Conservation (phyloP, 2,329 filamentous ascomycete genomes). For the Diaporthe velutina region DNA sequence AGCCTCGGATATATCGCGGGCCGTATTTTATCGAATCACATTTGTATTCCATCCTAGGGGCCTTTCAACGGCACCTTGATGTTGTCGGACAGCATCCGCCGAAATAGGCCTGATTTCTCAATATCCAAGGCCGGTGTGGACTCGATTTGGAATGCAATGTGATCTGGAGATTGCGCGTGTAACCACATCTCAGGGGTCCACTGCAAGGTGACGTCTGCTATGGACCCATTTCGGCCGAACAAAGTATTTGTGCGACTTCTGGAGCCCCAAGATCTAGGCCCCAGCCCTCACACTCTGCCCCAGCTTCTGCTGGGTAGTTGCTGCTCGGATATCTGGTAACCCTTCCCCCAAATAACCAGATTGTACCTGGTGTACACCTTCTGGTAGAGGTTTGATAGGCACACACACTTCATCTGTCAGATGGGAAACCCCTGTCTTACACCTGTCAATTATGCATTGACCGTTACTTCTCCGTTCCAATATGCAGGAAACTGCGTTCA, state of each 20-base stretch:
- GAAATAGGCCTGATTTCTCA: not conserved
- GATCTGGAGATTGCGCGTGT: slow-evolving; percentile 36
- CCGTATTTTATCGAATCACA: slow-evolving; percentile 28
- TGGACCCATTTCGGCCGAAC: slow-evolving; percentile 18
- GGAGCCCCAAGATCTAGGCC: slow-evolving; percentile 15
- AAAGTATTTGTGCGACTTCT: slow-evolving; percentile 21
- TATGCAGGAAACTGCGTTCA: slow-evolving; percentile 26
- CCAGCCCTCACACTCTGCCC: not conserved
- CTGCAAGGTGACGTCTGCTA: slow-evolving; percentile 26
- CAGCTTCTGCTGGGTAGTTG: not conserved
- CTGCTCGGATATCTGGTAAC: slow-evolving; percentile 15
- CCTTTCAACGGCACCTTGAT: not conserved
- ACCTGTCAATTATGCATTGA: slow-evolving; percentile 35
- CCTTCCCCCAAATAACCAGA: not conserved
- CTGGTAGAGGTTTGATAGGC: slow-evolving; percentile 7
- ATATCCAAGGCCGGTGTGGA: slow-evolving; percentile 18
- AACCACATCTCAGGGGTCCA: slow-evolving; percentile 17
- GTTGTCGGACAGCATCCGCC: slow-evolving; percentile 1
- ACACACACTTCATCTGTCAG: slow-evolving; percentile 16
- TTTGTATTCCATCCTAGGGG: not conserved
- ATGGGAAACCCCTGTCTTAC: slow-evolving; percentile 34
- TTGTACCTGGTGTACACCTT: not conserved
- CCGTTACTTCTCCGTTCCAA: slow-evolving; percentile 22
- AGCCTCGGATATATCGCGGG: slow-evolving; percentile 6
- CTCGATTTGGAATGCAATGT: slow-evolving; percentile 23